A percentile compares a stretch with the other conserved stretches of the same genome.
phyloP scores from a whole-genome alignment of 2,329 filamentous ascomycete species.

The Fusarium acutatum region DNA sequence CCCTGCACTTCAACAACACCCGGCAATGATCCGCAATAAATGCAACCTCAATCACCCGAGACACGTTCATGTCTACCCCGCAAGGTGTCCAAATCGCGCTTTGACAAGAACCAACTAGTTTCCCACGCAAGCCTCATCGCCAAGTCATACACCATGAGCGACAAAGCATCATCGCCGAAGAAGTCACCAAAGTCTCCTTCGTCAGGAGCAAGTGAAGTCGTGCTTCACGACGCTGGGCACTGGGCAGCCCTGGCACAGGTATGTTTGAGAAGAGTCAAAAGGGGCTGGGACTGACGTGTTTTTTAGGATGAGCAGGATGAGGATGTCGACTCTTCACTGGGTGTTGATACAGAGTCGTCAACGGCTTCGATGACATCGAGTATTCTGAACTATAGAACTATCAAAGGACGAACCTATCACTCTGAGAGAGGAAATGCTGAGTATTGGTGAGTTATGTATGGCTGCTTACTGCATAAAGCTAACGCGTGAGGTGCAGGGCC shows the following conservation, averaged over 20 bases:
- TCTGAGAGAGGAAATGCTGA: background rate
- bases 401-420: background rate
- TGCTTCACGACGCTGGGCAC: background rate
- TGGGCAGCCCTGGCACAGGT: background rate
- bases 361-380: background rate
- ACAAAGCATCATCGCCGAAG: background rate
- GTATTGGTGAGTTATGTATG: background rate
- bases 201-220: background rate
- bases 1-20: background rate
- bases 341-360: background rate
- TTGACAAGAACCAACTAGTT: background rate
- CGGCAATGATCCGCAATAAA: background rate
- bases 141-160: background rate
- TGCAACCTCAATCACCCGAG: background rate
- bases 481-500: background rate
- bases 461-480: background rate
- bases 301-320: background rate
- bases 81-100: background rate
- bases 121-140: background rate
- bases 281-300: background rate
- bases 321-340: background rate
- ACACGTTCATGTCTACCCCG: background rate
- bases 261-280: fast-evolving
- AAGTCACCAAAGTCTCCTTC: conserved; percentile 7
- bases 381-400: background rate